Conservation (phyloP, 768 basidiomycete species). For the Mycena leptocephala region DNA sequence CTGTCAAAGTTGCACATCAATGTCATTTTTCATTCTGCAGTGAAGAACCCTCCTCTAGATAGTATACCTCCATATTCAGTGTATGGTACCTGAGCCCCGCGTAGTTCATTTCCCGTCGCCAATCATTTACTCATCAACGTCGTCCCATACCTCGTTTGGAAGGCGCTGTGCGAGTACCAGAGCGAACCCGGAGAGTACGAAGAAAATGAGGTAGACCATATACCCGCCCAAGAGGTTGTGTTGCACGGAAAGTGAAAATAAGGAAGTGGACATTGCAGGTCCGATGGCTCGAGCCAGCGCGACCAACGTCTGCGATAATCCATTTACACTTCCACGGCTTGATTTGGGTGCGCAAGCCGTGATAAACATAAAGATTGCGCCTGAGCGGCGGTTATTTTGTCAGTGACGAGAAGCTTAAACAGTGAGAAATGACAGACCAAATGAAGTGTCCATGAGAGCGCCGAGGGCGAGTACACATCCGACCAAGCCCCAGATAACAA, state of each 20-base stretch:
- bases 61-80: not conserved
- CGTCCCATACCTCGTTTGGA: not conserved
- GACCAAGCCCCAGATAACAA: slow-evolving; percentile 66
- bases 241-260: slow-evolving; percentile 68
- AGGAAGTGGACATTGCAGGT: slow-evolving; percentile 63
- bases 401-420: not conserved
- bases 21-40: not conserved
- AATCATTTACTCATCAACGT: not conserved
- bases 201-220: not conserved
- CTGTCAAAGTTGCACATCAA: not conserved
- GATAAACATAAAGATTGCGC: slow-evolving; percentile 65
- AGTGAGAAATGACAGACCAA: slow-evolving; percentile 58
- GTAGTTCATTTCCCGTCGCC: too few relatives aligned
- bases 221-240: slow-evolving; percentile 43
- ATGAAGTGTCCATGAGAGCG: slow-evolving; percentile 68
- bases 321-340: slow-evolving; percentile 69
- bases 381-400: not conserved
- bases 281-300: slow-evolving; percentile 65
- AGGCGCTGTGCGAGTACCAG: not conserved
- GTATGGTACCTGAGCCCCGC: too few relatives aligned
- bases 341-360: slow-evolving; percentile 65
- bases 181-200: not conserved
- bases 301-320: slow-evolving; percentile 63
- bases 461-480: slow-evolving; percentile 63
- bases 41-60: not conserved